Conservation (phyloP, 148 eudicot species). For the Silene uniflora region DNA sequence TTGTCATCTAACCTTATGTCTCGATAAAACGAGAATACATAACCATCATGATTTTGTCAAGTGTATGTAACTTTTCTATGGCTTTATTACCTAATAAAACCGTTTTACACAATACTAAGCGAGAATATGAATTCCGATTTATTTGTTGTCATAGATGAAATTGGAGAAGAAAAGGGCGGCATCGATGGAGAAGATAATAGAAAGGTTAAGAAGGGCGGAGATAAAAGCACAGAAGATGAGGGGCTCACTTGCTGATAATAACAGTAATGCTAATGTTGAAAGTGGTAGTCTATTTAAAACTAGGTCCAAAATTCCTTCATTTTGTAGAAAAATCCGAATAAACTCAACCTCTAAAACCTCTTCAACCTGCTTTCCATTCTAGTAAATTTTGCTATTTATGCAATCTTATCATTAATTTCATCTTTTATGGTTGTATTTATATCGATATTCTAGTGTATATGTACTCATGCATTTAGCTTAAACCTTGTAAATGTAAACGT, state of each 20-base stretch:
- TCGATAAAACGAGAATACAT: too few relatives aligned
- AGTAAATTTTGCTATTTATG: not conserved
- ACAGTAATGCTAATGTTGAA: not conserved
- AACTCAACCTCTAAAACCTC: slow-evolving; percentile 27
- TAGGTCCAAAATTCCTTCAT: slow-evolving; percentile 23
- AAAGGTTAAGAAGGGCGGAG: slow-evolving; percentile 55
- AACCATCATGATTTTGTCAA: too few relatives aligned
- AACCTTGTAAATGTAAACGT: not conserved
- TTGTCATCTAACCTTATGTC: too few relatives aligned
- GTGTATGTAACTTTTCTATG: too few relatives aligned
- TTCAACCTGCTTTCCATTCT: slow-evolving; percentile 28
- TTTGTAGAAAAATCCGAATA: slow-evolving; percentile 30
- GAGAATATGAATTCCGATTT: too few relatives aligned
- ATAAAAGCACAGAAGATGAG: slow-evolving; percentile 75
- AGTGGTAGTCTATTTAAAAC: slow-evolving; percentile 17
- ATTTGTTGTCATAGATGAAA: slow-evolving; percentile 49
- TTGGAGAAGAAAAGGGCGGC: slow-evolving; percentile 68
- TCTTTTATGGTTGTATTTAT: not conserved
- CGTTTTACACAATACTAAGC: not conserved
- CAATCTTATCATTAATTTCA: not conserved
- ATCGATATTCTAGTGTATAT: not conserved
- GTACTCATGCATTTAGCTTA: not conserved
- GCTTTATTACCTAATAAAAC: too few relatives aligned
- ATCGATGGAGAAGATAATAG: slow-evolving; percentile 63
- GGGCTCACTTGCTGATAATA: slow-evolving; percentile 24